Evolutionary conservation across 192 early-diverging fungal genomes (phyloP).

Genomic region (Helicostylum pulchrum): DNA sequence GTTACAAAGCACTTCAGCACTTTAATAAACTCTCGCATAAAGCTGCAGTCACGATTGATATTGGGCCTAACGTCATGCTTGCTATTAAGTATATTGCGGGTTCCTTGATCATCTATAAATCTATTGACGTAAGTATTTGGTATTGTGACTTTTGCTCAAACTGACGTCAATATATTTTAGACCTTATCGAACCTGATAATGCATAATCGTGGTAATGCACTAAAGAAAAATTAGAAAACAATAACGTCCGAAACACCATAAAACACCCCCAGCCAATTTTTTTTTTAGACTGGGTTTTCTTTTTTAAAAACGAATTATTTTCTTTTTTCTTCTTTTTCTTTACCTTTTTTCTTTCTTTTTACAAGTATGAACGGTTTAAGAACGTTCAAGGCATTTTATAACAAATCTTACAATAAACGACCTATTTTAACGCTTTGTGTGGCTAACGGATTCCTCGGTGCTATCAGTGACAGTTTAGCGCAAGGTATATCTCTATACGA

Average conservation of each 20-base stretch:
- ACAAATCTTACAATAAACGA: conserved; percentile 42
- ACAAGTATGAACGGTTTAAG: conserved; percentile 18
- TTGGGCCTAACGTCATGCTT: background rate
- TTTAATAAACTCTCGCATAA: background rate
- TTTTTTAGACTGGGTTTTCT: background rate
- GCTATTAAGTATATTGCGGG: conserved; percentile 3
- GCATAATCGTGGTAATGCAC: too few relatives aligned
- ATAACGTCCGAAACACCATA: background rate
- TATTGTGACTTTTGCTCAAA: background rate
- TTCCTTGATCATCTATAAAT: conserved; percentile 2
- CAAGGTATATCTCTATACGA: conserved; percentile 48
- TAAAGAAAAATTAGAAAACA: background rate
- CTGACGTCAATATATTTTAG: conserved; percentile 10
- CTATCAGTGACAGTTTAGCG: conserved; percentile 61
- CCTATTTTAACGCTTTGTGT: conserved; percentile 64
- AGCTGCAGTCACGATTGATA: background rate
- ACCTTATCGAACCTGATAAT: background rate
- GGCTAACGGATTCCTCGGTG: conserved; percentile 65
- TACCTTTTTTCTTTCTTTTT: background rate
- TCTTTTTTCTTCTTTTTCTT: background rate
- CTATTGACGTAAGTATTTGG: conserved; percentile 12
- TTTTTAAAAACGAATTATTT: background rate
- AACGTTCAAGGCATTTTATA: conserved; percentile 34
- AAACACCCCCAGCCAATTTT: too few relatives aligned
- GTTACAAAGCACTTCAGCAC: background rate